Evolutionary conservation across 306 rosid genomes (phyloP), one percentile per base, ranked within the genome.

Genomic region (Cyclanthera cordifolia): DNA sequence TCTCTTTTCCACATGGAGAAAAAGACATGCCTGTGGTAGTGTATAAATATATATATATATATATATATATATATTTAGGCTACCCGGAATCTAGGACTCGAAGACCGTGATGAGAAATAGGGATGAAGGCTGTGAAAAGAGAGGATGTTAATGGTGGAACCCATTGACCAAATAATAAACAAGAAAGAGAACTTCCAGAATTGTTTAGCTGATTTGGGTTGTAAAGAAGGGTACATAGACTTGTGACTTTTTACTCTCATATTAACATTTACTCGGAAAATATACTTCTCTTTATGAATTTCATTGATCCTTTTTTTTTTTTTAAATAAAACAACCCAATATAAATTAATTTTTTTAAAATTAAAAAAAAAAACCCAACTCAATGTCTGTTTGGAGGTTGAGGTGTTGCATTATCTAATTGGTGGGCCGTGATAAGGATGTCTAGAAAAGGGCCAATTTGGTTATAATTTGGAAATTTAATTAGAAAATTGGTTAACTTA

Each of bases 191-290:
- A 21, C 67, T 23, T 61, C 54, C 34, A 41, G 27, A 76, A 45
- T 57, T 68, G 73, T 75, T 69, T 69, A 63, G 75, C 65, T 70
- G 72, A 75, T 73, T 61, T 71, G 37, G 67, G 32, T 74, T 81
- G 79, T 71, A 67, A 67, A 81, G 76, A 4, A n/a, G n/a, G 8
- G 68, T 61, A 30, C 60, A 48, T 60, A 75, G 63, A 25, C 68
- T 43, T 43, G 17, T 64, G 51, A 39, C 70, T 21, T 23, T 43
- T 43, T 45, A 64, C 70, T 64, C 68, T 59, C 69, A 39, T 39
- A 21, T 43, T 45, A 64, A 64, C 27, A 43, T 64, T 64, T 41
- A 41, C 70, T 64, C 70, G 0, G 2, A 43, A 14, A 63, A 20
- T 20, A 6, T 4, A 13, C 34, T 20, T 20, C 11, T 61, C 30